Evolutionary conservation across 2,329 filamentous ascomycete genomes (phyloP), one percentile per base, ranked within the genome.

Genomic region (Aureobasidium sp.): DNA sequence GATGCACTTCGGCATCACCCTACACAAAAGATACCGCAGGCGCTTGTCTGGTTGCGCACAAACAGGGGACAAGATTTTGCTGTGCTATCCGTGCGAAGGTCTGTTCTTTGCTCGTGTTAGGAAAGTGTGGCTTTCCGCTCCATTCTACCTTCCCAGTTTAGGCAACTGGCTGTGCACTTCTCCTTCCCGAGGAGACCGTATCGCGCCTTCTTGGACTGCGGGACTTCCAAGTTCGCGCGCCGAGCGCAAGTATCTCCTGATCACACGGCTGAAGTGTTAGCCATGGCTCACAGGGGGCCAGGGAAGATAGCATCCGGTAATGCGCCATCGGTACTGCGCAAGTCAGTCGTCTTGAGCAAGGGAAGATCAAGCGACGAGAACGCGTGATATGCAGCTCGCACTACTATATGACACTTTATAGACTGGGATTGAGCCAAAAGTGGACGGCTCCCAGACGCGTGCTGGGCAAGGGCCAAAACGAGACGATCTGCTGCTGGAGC

Each of bases 231-330:
- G 17, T 31, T 57, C 29, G 3, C 53, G 53, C 53, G 27, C 31
- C 53, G 39, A 44, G 12, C 14, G 53, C 53, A 57, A 57, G 53
- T 35, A 35, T 57, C 53, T 57, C 53, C 53, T 57, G 53, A 57
- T 35, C 17, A 11, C 39, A 44, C 14, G 39, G 35, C 53, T 22
- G 39, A 24, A 44, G 15, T 11, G 22, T 2, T 24, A 45, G 27
- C 29, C n/a, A 24, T 39, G 27, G 53, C 22, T 35, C 29, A 12
- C 19, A 45, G 27, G 40, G 52, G 53, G 24, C 17, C 17, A n/a
- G 5, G 52, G 35, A 24, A 35, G 24, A 37, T 14, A 31, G 37
- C 37, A 40, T 42, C 52, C 52, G 52, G 37, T 33, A 54, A 24
- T 54, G 52, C 27, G 24, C 52, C 42, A 24, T 31, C 37, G 52